Evolutionary conservation across 352 stramenopile genomes (phyloP).

Genomic region (Aphanomyces euteiches): DNA sequence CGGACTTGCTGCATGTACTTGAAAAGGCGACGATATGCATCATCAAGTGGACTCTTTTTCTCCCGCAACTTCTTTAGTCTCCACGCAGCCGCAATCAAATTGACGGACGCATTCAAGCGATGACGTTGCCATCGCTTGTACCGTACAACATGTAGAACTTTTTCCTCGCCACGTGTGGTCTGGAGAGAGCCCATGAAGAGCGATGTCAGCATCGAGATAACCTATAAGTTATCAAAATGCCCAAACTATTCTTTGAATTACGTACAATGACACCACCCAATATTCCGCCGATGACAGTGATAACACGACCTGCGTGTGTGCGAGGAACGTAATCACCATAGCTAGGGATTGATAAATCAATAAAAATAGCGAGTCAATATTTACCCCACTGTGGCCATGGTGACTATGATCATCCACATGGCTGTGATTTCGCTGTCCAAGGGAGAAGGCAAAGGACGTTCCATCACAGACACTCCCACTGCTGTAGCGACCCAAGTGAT

Average conservation of each 20-base stretch:
- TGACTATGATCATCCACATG: conserved; percentile 27
- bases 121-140: conserved; percentile 26
- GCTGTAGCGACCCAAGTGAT: conserved; percentile 22
- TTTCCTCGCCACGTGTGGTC: conserved; percentile 28
- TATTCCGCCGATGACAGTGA: conserved; percentile 26
- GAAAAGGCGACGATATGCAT: conserved; percentile 10
- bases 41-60: background rate
- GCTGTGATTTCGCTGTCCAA: conserved; percentile 25
- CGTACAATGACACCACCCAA: conserved; percentile 27
- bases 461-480: conserved; percentile 27
- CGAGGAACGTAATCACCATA: conserved; percentile 24
- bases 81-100: conserved; percentile 24
- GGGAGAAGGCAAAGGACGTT: conserved; percentile 23
- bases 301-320: conserved; percentile 5
- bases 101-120: conserved; percentile 24
- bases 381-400: conserved; percentile 29
- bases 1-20: conserved; percentile 31
- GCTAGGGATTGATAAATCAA: background rate
- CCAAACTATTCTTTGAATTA: background rate
- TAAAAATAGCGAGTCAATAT: background rate
- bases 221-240: conserved; percentile 5
- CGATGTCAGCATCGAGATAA: conserved; percentile 30
- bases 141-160: conserved; percentile 25
- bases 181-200: conserved; percentile 31
- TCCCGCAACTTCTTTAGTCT: background rate